A percentile compares a stretch with the other conserved stretches of the same genome.
Conservation (phyloP, 2,329 filamentous ascomycete genomes). For the Phialocephala sp. region DNA sequence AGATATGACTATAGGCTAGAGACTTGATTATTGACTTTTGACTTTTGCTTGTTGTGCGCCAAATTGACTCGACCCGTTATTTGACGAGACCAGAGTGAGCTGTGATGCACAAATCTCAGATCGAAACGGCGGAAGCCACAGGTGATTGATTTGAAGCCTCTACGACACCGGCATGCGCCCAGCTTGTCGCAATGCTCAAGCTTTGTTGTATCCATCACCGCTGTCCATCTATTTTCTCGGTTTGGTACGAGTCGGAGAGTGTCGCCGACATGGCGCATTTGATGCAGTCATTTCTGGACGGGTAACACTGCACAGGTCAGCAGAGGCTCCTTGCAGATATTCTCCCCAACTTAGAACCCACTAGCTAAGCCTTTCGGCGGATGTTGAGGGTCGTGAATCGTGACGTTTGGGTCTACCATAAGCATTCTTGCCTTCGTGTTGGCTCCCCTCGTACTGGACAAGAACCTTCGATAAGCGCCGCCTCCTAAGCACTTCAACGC, state of each 20-base stretch:
- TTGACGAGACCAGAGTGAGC: not conserved
- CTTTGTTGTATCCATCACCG: not conserved
- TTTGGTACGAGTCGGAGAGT: too few relatives aligned
- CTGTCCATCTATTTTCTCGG: not conserved
- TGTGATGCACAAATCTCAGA: not conserved
- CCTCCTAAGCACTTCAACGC: not conserved
- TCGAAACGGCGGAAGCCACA: not conserved
- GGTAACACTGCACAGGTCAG: not conserved
- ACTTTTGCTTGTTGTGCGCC: not conserved
- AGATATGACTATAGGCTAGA: too few relatives aligned
- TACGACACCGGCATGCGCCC: not conserved
- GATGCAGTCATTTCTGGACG: not conserved
- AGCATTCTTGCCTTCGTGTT: not conserved
- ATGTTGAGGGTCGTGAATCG: not conserved
- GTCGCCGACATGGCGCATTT: not conserved
- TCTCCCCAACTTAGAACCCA: not conserved
- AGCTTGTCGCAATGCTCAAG: not conserved
- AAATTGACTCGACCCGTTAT: not conserved
- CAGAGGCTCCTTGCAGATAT: not conserved
- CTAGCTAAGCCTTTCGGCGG: not conserved
- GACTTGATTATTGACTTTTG: not conserved
- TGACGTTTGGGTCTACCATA: not conserved
- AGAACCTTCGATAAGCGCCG: conserved; percentile 2
- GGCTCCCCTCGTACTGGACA: not conserved
- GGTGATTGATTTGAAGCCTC: not conserved